Base-by-base conservation (phyloP, 305 asterid genomes). In the Solanum aculeatissimum region DNA sequence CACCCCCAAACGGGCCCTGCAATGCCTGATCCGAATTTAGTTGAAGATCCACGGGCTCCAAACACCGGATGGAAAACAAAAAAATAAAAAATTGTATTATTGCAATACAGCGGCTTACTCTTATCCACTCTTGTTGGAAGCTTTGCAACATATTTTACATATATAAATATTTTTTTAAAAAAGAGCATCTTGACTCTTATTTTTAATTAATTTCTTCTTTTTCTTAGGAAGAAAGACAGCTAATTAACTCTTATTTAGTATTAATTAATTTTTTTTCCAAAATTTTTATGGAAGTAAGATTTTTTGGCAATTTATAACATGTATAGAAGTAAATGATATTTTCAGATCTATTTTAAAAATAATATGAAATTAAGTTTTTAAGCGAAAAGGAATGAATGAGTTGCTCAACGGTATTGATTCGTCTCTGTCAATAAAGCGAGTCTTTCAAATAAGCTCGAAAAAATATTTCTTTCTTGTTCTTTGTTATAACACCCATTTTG, bases 81-180 rank as follows among this genome's bases (percentile, higher is more conserved):
- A n/a, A n/a, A n/a, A n/a, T n/a, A n/a, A n/a, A n/a, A n/a, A n/a
- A n/a, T 75, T 43, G 19, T 23, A 78, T 62, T 27, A 65, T 63
- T 84, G 60, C 42, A 83, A 81, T 85, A 83, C 53, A 83, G 60
- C 70, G 66, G 84, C 86, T 71, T 55, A 25, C 78, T 71, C 84
- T 83, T 78, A 86, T 86, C 88, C 88, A 68, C 84, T 83, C 83
- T 77, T 83, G 65, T 74, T 83, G 80, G 81, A 83, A 80, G 38
- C 84, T 86, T 79, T 55, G 84, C 27, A 80, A 51, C 88, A 84
- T 35, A 35, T 35, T 35, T 5, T 35, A 35, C 40, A 35, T 62
- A 83, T 55, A 13, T 40, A 32, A 83, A 6, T 1, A 80, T n/a
- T 11, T 11, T 29, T 16, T 18, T 2, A 4, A 23, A 42, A 80